Evolutionary conservation across 2,329 filamentous ascomycete genomes (phyloP), one percentile per base, ranked within the genome.

Genomic region (Xylariaceae sp.): DNA sequence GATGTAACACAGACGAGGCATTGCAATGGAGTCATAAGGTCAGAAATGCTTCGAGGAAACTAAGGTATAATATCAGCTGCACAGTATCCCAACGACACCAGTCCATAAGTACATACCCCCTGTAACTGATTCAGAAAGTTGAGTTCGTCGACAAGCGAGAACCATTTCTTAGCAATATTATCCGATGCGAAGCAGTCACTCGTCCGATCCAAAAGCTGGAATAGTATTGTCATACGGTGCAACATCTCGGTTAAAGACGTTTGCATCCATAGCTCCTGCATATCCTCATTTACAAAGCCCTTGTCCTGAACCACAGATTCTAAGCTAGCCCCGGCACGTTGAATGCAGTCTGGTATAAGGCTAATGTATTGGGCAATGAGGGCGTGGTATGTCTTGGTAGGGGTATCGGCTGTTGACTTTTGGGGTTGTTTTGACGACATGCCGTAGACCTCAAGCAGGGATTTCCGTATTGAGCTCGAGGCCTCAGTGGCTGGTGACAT

Each of bases 221-320:
- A 90, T 21, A 92, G 76, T 14, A 92, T 79, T 45, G 91, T 87
- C 73, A 95, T 79, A 36, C 88, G 82, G 69, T 95, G 89, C 34
- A 89, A 79, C 39, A 89, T 82, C 72, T 96, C 91, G 12, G 86
- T 85, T 33, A 79, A 69, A 17, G 58, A 66, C 9, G 77, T 69
- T 31, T 71, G 68, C 17, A 65, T 60, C 66, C 68, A 70, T 55
- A 63, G 59, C 28, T 63, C 62, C 23, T 63, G 62, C 36, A 68
- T 48, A n/a, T 70, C 66, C 1, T 67, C 66, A 3, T 63, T 66
- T 31, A 62, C 45, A 7, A 72, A 46, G 17, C 23, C 44, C 34
- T 84, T 79, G 39, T 84, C 81, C 19, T 81, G 79, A 21, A 84
- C 77, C 9, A 82, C 69, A 17, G 71, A 74, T n/a, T 76, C 73